These are phyloP conservation scores for Cryomyces antarcticus DNA, from an alignment of 495 filamentous ascomycete species.

Conservation along the genomic window DNA sequence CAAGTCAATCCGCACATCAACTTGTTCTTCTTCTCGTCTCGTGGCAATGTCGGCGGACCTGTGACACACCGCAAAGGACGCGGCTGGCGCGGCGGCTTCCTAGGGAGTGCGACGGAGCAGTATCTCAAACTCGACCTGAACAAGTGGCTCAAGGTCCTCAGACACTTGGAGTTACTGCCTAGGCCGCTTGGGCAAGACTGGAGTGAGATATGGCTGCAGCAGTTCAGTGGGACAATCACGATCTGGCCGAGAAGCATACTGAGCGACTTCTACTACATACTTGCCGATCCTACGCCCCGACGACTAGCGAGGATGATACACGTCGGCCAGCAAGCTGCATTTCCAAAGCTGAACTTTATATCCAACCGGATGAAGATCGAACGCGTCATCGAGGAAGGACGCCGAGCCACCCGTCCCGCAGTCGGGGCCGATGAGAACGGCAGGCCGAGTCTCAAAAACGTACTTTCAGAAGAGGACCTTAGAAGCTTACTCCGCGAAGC, in stretches of 20 bases:
- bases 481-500: slow-evolving; percentile 4
- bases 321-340: slow-evolving; percentile 66
- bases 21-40: slow-evolving; percentile 91
- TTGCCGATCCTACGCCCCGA: slow-evolving; percentile 57
- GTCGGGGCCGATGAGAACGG: neutral
- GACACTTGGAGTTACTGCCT: slow-evolving; percentile 79
- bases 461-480: slow-evolving; percentile 18
- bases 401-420: slow-evolving; percentile 28
- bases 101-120: slow-evolving; percentile 80
- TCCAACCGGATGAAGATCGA: slow-evolving; percentile 72
- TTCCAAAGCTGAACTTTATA: slow-evolving; percentile 80
- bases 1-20: slow-evolving; percentile 97
- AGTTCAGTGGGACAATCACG: slow-evolving; percentile 84
- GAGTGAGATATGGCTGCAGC: slow-evolving; percentile 87
- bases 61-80: slow-evolving; percentile 86
- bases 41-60: slow-evolving; percentile 75
- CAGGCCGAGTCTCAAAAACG: slow-evolving; percentile 4
- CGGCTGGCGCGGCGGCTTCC: slow-evolving; percentile 88
- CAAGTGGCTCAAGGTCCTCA: slow-evolving; percentile 89
- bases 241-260: slow-evolving; percentile 68
- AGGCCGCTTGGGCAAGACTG: slow-evolving; percentile 88
- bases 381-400: slow-evolving; percentile 51
- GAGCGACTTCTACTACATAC: slow-evolving; percentile 68
- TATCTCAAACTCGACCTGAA: slow-evolving; percentile 87
- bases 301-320: slow-evolving; percentile 73